Evolutionary conservation across 495 filamentous ascomycete species (phyloP), one percentile per base, ranked within the genome.

Genomic region (Aspergillus campestris): DNA sequence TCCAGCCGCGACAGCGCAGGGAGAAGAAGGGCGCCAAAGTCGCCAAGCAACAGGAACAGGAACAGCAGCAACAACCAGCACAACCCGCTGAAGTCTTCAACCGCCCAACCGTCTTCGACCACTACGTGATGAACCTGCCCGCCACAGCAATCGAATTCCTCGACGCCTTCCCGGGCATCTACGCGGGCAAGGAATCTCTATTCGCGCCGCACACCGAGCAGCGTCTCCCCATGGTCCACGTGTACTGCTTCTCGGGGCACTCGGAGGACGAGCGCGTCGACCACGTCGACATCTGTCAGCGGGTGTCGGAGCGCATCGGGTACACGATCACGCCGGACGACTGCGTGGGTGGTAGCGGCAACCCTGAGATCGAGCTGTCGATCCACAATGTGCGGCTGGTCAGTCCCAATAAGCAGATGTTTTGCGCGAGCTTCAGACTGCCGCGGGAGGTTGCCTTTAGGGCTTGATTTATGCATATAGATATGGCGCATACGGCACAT

Each of bases 51-150:
- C 2, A 24, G n/a, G n/a, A n/a, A n/a, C n/a, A n/a, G 9, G 48
- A 51, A 31, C 38, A 57, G 18, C 38, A 47, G 13, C 42, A 56
- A 42, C 58, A 63, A 6, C 40, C 49, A 8, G 62, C 59, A 6
- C 55, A 66, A 10, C 70, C 69, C 10, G 65, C 61, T 15, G 65
- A 68, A 38, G 62, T 77, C 41, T 69, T 74, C 28, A 63, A 77
- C 28, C 86, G 84, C 3, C 76, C 80, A 1, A 60, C 53, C 0
- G 77, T 83, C 18, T 88, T 97, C 60, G 72, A 78, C 27, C 92
- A 98, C 70, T 97, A 88, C 60, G 83, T 97, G 42, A 94, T 98
- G 84, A 98, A 98, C 64, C 86, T 98, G 4, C 92, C 92, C 7
- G 94, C 89, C 5, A 80, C 76, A 3, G 92, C 92, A 0, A 80